Percentiles rank a stretch among this genome's conserved stretches.
Evolutionary conservation across 202 grass and related monocot species (phyloP).

Genomic region (Carex arenaria): DNA sequence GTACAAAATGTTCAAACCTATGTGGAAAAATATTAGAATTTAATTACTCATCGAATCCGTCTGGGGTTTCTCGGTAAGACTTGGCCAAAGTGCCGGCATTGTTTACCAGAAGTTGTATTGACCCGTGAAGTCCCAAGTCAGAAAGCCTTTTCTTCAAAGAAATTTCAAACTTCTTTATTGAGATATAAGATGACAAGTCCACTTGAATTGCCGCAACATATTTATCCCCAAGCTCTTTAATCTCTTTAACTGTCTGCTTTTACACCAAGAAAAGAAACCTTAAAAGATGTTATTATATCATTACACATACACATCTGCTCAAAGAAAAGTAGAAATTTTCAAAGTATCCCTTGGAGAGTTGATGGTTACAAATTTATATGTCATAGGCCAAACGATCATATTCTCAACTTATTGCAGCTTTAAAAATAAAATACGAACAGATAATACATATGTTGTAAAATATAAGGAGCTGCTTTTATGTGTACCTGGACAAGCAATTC

Average conservation of each 20-base stretch:
- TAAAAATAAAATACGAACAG: not conserved
- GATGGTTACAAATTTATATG: not conserved
- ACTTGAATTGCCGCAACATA: slow-evolving; percentile 50
- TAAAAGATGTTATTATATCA: not conserved
- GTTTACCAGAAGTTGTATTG: slow-evolving; percentile 86
- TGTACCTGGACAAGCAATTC: slow-evolving; percentile 56
- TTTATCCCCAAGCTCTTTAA: slow-evolving; percentile 42
- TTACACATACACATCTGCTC: slow-evolving; percentile 5
- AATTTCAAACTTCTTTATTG: slow-evolving; percentile 66
- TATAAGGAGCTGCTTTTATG: not conserved
- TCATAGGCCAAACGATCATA: not conserved
- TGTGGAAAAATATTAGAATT: slow-evolving; percentile 1
- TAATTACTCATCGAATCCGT: slow-evolving; percentile 71
- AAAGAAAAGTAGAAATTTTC: not conserved
- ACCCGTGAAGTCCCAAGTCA: slow-evolving; percentile 37
- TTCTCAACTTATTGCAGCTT: not conserved
- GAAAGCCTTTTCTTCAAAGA: slow-evolving; percentile 52
- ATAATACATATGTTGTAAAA: not conserved
- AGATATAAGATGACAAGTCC: slow-evolving; percentile 64
- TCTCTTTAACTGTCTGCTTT: slow-evolving; percentile 53
- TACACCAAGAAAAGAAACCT: slow-evolving; percentile 3
- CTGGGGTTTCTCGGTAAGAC: slow-evolving; percentile 44
- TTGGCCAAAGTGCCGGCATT: slow-evolving; percentile 91
- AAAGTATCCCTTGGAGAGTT: not conserved
- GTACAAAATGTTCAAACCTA: not conserved